Evolutionary conservation across 257 asterid genomes (phyloP), one percentile per base, ranked within the genome.

Genomic region (Ligustrum vulgare): DNA sequence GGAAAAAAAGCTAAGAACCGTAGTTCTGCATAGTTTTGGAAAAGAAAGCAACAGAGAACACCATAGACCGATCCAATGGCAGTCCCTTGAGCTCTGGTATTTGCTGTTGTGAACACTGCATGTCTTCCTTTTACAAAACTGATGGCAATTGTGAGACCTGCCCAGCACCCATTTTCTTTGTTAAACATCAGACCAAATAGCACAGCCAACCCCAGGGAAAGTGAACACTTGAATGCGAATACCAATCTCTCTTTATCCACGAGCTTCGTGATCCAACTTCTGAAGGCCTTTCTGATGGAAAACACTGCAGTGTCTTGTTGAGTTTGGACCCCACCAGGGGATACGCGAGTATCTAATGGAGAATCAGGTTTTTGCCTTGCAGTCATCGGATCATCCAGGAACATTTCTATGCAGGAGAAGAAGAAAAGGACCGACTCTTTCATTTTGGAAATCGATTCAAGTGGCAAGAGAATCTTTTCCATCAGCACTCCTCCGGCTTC

Each of bases 41-140:
- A 87, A 60, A 91, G 67, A 65, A 86, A 86, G 56, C 89, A 81
- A 28, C 87, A 89, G 22, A 93, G 80, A n/a, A 91, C 86, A 1
- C 93, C 98, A 47, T 89, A 91, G 2, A 85, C 94, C 2, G 96
- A 89, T 66, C 97, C 98, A 32, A 91, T 66, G 6, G 97, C 97
- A 2, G 98, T 87, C 63, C 97, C 98, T 77, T 89, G 96, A 73
- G 84, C 94, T 47, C 98, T 83, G 10, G 88, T 81, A 76, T 93
- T 93, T 28, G 96, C 90, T 9, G 81, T 35, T 18, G 91, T 88
- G 73, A 93, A 83, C 45, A 87, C 77, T 36, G 97, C 86, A 37
- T 89, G 93, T 79, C 80, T 84, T 31, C 93, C 90, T 0, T 75
- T 63, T 2, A 81, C 91, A 56, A 89, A 84, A 76, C 95, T 84